A percentile compares a stretch with the other conserved stretches of the same genome.
phyloP scores from a whole-genome alignment of 805 yeast species.

The Maudiozyma serrabonitensis region DNA sequence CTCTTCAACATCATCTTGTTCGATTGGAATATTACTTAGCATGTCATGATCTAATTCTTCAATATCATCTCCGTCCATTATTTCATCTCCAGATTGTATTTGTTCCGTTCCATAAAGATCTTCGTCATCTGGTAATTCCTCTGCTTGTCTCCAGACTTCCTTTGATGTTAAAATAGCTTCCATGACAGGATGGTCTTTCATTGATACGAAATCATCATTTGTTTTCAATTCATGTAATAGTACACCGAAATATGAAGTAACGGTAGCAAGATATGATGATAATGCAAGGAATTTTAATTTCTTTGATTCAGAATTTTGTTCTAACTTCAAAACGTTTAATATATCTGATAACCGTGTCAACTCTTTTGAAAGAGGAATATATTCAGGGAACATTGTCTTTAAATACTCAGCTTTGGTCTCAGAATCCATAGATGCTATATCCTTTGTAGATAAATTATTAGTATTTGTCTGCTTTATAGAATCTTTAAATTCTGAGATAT shows the following conservation, averaged over 20 bases:
- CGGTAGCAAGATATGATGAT: conserved; percentile 67
- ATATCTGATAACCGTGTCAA: conserved; percentile 34
- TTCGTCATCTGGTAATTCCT: conserved; percentile 34
- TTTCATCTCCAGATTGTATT: conserved; percentile 7
- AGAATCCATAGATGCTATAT: conserved; percentile 40
- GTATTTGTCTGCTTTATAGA: conserved; percentile 24
- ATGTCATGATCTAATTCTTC: conserved; percentile 15
- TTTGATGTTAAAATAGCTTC: conserved; percentile 70
- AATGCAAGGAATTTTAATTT: conserved; percentile 59
- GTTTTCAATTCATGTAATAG: conserved; percentile 46
- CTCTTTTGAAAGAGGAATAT: conserved; percentile 66
- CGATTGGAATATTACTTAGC: conserved; percentile 16
- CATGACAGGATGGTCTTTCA: conserved; percentile 89
- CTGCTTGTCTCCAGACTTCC: conserved; percentile 85
- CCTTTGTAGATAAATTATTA: conserved; percentile 31
- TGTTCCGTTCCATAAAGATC: conserved; percentile 12
- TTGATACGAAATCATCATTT: conserved; percentile 45
- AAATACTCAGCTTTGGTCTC: conserved; percentile 46
- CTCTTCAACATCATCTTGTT: not conserved
- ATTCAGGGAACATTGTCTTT: conserved; percentile 69
- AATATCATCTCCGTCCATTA: conserved; percentile 7
- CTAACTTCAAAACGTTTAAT: conserved; percentile 31
- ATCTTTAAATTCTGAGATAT: conserved; percentile 30
- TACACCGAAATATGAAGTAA: conserved; percentile 69
- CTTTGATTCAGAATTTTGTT: conserved; percentile 28